phyloP scores from a whole-genome alignment of 2,329 filamentous ascomycete genomes.

The Epicoccum sorghinum region DNA sequence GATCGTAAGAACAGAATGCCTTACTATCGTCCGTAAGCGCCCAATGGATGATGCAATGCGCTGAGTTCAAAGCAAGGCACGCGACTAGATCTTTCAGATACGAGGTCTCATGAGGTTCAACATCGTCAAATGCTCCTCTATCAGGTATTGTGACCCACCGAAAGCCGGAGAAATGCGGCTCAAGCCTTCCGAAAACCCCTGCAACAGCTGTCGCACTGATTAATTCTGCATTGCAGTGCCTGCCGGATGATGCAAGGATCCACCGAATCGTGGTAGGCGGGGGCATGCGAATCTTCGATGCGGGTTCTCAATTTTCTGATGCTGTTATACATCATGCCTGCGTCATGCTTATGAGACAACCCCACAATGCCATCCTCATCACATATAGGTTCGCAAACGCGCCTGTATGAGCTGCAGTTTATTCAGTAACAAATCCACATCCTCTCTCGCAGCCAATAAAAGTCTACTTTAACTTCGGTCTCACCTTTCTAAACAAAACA shows the following conservation, averaged over 20 bases:
- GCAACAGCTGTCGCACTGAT: slow-evolving; percentile 5
- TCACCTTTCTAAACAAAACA: not conserved
- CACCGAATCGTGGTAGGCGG: slow-evolving; percentile 8
- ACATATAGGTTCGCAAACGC: slow-evolving; percentile 6
- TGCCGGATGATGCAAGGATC: slow-evolving; percentile 18
- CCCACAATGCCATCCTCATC: not conserved
- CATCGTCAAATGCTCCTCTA: slow-evolving; percentile 1
- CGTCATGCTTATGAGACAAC: not conserved
- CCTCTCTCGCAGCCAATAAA: not conserved
- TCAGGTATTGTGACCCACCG: slow-evolving; percentile 1
- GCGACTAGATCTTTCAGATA: not conserved
- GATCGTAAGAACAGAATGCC: not conserved
- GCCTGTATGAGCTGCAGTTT: not conserved
- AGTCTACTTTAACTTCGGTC: not conserved
- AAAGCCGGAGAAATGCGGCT: slow-evolving; percentile 12
- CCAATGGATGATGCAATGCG: slow-evolving; percentile 15
- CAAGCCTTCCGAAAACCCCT: slow-evolving; percentile 6
- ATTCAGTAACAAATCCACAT: slow-evolving; percentile 1
- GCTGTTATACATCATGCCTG: slow-evolving; percentile 14
- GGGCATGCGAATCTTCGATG: slow-evolving; percentile 19
- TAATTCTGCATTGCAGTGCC: slow-evolving; percentile 7
- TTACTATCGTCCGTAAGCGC: not conserved
- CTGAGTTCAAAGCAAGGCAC: slow-evolving; percentile 4
- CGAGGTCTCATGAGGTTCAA: not conserved
- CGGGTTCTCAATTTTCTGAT: slow-evolving; percentile 8